Conservation (phyloP, 2,329 filamentous ascomycete genomes). For the Cryphonectria parasitica region DNA sequence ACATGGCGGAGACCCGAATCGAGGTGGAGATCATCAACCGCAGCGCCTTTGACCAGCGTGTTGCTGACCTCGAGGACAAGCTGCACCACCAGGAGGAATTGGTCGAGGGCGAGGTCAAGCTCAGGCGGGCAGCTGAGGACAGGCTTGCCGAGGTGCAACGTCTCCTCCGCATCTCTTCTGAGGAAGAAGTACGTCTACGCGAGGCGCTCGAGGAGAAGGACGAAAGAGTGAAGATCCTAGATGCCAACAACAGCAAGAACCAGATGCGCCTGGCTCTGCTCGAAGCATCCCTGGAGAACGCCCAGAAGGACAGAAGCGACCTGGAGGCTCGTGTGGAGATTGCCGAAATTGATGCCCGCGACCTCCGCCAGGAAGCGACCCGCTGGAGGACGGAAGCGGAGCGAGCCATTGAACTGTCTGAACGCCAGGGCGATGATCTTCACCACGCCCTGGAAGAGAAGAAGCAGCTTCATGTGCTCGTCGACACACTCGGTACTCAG, state of each 20-base stretch:
- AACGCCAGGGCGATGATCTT: slow-evolving; percentile 54
- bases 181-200: slow-evolving; percentile 71
- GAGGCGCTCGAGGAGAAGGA: slow-evolving; percentile 71
- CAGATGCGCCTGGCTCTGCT: slow-evolving; percentile 68
- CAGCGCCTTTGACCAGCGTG: slow-evolving; percentile 61
- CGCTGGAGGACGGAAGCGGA: slow-evolving; percentile 67
- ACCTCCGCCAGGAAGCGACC: slow-evolving; percentile 59
- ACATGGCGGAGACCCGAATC: slow-evolving; percentile 61
- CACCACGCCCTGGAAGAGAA: slow-evolving; percentile 60
- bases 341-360: slow-evolving; percentile 59
- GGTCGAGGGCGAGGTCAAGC: slow-evolving; percentile 65
- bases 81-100: slow-evolving; percentile 66
- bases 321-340: slow-evolving; percentile 58
- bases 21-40: slow-evolving; percentile 66
- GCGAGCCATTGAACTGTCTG: slow-evolving; percentile 56
- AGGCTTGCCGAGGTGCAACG: slow-evolving; percentile 73
- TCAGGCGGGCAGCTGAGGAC: slow-evolving; percentile 71
- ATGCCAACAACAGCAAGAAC: slow-evolving; percentile 58
- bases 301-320: slow-evolving; percentile 58
- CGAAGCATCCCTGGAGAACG: slow-evolving; percentile 66
- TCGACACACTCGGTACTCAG: slow-evolving; percentile 75
- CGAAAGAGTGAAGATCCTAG: slow-evolving; percentile 63
- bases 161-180: slow-evolving; percentile 69
- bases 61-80: slow-evolving; percentile 71
- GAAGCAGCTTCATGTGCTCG: slow-evolving; percentile 73